Conservation (phyloP, 805 yeast genomes). For the Starmerella riodocensis region DNA sequence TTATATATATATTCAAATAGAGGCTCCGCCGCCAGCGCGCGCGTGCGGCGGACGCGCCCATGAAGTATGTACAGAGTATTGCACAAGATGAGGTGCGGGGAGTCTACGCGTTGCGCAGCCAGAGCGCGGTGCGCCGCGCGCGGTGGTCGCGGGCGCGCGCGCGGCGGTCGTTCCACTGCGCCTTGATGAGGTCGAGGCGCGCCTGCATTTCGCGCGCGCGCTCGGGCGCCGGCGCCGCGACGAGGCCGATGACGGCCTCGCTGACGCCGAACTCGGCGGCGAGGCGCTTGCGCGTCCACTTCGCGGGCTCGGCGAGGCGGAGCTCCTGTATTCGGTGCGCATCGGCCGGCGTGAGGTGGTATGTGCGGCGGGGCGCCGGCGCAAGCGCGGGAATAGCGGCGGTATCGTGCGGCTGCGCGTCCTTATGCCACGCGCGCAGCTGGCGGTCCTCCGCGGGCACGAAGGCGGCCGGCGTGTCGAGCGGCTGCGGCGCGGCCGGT, state of each 20-base stretch:
- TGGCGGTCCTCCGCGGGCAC: slow-evolving; percentile 40
- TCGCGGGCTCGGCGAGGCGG: slow-evolving; percentile 44
- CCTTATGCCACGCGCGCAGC: slow-evolving; percentile 36
- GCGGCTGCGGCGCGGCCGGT: slow-evolving; percentile 47
- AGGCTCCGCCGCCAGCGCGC: too few relatives aligned
- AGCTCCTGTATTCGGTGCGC: slow-evolving; percentile 44
- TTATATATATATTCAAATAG: too few relatives aligned
- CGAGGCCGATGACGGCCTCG: slow-evolving; percentile 40
- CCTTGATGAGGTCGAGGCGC: slow-evolving; percentile 36
- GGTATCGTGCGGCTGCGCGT: slow-evolving; percentile 19
- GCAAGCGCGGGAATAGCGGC: slow-evolving; percentile 29
- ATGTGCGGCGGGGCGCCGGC: slow-evolving; percentile 31
- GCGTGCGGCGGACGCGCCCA: too few relatives aligned
- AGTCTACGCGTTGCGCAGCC: slow-evolving; percentile 48
- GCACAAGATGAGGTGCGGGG: too few relatives aligned
- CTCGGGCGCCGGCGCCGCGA: slow-evolving; percentile 31
- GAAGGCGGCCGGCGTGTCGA: slow-evolving; percentile 56
- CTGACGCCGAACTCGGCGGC: slow-evolving; percentile 47
- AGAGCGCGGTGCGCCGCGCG: slow-evolving; percentile 42
- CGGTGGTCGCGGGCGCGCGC: slow-evolving; percentile 42
- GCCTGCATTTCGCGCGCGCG: slow-evolving; percentile 35
- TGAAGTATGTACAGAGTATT: too few relatives aligned
- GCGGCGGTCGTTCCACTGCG: slow-evolving; percentile 39
- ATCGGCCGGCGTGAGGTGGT: slow-evolving; percentile 45
- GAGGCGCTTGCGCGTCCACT: slow-evolving; percentile 49